These are phyloP conservation scores for Rhodotorula sp. DNA, from an alignment of 1,284 basidiomycete species.

Conservation along the genomic window DNA sequence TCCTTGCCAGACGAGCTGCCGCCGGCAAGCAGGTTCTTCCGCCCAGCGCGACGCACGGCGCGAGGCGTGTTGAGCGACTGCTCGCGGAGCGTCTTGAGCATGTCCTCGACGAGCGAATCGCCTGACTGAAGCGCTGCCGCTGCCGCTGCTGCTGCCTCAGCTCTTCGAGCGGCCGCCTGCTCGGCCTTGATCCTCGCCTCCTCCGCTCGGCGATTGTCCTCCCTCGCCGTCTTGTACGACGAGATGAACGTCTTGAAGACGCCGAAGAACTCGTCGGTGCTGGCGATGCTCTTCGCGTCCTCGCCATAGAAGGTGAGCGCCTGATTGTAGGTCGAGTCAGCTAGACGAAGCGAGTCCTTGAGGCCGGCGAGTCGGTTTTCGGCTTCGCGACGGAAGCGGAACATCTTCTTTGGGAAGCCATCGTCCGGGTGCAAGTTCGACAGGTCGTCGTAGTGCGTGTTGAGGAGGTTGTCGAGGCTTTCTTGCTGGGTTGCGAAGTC, in stretches of 20 bases:
- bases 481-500: constrained; percentile 62
- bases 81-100: constrained; percentile 31
- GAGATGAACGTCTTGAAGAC: constrained; percentile 93
- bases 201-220: constrained; percentile 28
- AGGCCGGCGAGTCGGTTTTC: constrained; percentile 72
- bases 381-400: constrained; percentile 74
- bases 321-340: constrained; percentile 74
- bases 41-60: constrained; percentile 12
- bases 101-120: constrained; percentile 37
- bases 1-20: constrained; percentile 4
- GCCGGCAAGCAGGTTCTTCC: constrained; percentile 1
- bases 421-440: constrained; percentile 60
- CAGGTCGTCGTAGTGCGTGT: constrained; percentile 68
- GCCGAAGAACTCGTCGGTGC: constrained; percentile 76
- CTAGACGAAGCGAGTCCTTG: constrained; percentile 76
- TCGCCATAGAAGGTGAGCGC: constrained; percentile 87
- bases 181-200: constrained; percentile 25
- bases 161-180: constrained; percentile 34
- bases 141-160: constrained; percentile 27
- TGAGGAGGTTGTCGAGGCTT: constrained; percentile 66
- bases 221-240: constrained; percentile 61
- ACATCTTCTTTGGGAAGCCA: constrained; percentile 82
- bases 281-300: constrained; percentile 62
- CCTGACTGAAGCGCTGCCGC: constrained; percentile 14
- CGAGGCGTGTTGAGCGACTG: constrained; percentile 30